Base-by-base conservation (phyloP, 257 asterid species). In the Nicotiana knightiana region DNA sequence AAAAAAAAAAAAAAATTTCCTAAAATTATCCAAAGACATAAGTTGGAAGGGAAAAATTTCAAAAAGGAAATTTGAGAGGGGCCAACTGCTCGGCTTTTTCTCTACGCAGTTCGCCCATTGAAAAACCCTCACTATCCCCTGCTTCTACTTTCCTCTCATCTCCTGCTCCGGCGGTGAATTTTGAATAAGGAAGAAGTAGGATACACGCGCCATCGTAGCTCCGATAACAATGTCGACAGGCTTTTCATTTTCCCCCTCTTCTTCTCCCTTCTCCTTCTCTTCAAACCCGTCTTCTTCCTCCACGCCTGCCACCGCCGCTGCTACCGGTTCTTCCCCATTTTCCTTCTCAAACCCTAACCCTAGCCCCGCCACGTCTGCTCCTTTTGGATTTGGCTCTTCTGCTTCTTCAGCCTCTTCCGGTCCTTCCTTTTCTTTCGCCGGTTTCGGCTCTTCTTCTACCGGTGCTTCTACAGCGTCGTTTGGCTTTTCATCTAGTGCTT, bases 141-240 rank as follows among this genome's bases (percentile, higher is more conserved):
- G 24, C 79, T 13, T 28, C 39, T 53, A 53, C 58, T 53, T 5
- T 4, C 18, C 5, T 15, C 3, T 43, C 51, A 6, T 0, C 24
- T 26, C 62, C 26, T 46, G 10, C 79, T 73, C 79, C 80, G 63
- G 63, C 46, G 63, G 46, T 75, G 43, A 48, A 13, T 51, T 75
- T 51, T 51, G 63, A 51, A 75, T 28, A 15, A 51, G 39, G 2
- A 24, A 48, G 9, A 51, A 26, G 43, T 51, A 32, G 12, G 13
- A 66, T 66, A 46, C 39, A 73, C 39, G 39, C 13, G 63, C 80
- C 12, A 24, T 46, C 80, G 63, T n/a, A 66, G 67, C 33, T 66
- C 83, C 33, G 53, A 24, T n/a, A 32, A 32, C 83, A 66, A 81
- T 81, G 83, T 91, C 97, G 51, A 85, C 93, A 9, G 93, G 90